Base-by-base conservation (phyloP, 495 filamentous ascomycete genomes). In the Podospora didyma region DNA sequence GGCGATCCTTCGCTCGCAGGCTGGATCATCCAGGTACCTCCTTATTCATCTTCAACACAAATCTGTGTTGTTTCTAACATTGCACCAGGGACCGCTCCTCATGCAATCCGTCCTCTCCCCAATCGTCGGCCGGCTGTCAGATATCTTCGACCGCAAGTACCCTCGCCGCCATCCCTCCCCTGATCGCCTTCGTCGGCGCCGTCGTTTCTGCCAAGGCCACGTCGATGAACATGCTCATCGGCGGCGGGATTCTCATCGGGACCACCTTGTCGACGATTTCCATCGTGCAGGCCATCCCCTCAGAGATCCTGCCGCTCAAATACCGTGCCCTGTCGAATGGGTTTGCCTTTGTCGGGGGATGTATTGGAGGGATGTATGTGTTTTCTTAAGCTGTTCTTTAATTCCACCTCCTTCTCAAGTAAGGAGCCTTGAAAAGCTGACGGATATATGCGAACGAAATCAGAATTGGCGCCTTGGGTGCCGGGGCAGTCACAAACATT, bases 41-140 rank as follows among this genome's bases (percentile, higher is more conserved):
- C n/a, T n/a, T n/a, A n/a, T n/a, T n/a, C n/a, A n/a, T n/a, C n/a
- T n/a, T n/a, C n/a, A n/a, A n/a, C n/a, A n/a, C n/a, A n/a, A n/a
- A n/a, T n/a, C n/a, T n/a, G 20, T 57, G 5, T 35, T 35, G n/a
- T 34, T 47, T 37, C 53, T 65, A 53, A 65, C 35, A 1, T n/a
- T 19, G 20, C 22, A 39, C 20, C 21, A 78, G 66, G 74, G 79
- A 3, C 81, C 80, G 0, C 70, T 84, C 1, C 69, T 82, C 9
- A 79, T 80, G 70, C 81, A 82, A 61, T 69, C 66, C 28, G 78
- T 82, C 1, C 69, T 84, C 3, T 82, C 76, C 0, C 80, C 79
- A 7, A 71, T 82, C 48, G 67, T 82, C 2, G 79, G 79, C 9
- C 74, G 79, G 10, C 71, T 84, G 20, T 82, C 79, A 4, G 79